Conservation (phyloP, 768 basidiomycete genomes). For the Dentipellis sp. region DNA sequence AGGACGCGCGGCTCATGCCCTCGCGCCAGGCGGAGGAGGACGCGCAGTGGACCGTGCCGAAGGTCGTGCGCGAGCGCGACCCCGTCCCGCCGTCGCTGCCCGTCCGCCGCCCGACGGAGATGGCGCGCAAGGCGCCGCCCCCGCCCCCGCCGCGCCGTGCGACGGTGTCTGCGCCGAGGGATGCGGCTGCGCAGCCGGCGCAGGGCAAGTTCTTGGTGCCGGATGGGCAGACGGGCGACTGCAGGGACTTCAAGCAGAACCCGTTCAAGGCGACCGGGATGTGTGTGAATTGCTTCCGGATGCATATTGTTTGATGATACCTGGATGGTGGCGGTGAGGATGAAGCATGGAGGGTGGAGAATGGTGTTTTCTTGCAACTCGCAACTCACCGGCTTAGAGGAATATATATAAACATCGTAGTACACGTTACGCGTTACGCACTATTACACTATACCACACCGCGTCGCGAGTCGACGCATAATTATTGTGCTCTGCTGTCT, state of each 20-base stretch:
- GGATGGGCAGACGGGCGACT: conserved; percentile 34
- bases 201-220: conserved; percentile 12
- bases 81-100: conserved; percentile 13
- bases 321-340: not conserved
- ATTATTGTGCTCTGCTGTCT: too few species aligned
- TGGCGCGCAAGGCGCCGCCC: conserved; percentile 19
- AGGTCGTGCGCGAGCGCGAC: conserved; percentile 5
- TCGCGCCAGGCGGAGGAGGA: conserved; percentile 8
- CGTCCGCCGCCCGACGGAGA: conserved; percentile 15
- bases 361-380: too few species aligned
- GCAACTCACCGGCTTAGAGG: too few species aligned
- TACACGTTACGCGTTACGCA: too few species aligned
- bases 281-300: conserved; percentile 58
- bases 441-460: too few species aligned
- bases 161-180: conserved; percentile 5
- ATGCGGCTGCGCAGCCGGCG: conserved; percentile 3
- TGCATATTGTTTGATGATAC: conserved; percentile 24
- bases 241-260: conserved; percentile 52
- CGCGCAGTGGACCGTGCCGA: not conserved
- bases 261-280: conserved; percentile 55
- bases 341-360: too few species aligned
- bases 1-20: conserved; percentile 27
- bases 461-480: too few species aligned
- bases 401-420: too few species aligned
- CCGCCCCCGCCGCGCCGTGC: conserved; percentile 22